These are phyloP conservation scores for Fusarium xylarioides DNA, from an alignment of 2,329 filamentous ascomycete species.

Conservation along the genomic window DNA sequence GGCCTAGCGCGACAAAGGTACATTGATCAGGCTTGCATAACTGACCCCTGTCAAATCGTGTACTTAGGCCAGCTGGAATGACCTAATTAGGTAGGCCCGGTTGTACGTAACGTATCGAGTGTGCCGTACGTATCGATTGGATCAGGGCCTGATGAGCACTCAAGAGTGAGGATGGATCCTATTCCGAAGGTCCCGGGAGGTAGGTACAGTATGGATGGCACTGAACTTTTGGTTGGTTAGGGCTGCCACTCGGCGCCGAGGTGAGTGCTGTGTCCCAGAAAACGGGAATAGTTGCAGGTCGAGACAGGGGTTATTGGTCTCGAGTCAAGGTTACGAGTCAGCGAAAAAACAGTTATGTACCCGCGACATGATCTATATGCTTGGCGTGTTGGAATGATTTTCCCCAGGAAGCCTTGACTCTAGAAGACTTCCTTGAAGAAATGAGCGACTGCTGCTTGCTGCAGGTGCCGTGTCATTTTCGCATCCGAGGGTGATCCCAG, in stretches of 20 bases:
- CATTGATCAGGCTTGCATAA: no score
- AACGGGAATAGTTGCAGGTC: not conserved
- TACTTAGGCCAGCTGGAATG: no score
- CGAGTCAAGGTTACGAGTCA: not conserved
- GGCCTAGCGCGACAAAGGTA: no score
- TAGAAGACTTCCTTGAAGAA: not conserved
- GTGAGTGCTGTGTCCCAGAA: not conserved
- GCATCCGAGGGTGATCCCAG: slow-evolving; percentile 20
- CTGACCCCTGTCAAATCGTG: no score
- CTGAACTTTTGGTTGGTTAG: not conserved
- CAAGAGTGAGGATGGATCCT: slow-evolving; percentile 15
- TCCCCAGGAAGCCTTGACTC: slow-evolving; percentile 15
- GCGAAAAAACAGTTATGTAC: not conserved
- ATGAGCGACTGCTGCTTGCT: not conserved
- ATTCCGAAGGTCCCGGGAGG: slow-evolving; percentile 17
- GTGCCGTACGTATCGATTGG: no score
- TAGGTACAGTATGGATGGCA: not conserved
- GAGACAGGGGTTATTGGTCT: not conserved
- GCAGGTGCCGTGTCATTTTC: slow-evolving; percentile 35
- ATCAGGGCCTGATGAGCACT: no score
- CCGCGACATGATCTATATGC: not conserved
- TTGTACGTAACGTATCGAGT: no score
- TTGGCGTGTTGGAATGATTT: slow-evolving; percentile 17
- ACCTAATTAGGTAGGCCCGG: no score
- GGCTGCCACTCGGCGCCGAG: not conserved